Evolutionary conservation across 768 basidiomycete species (phyloP).

Genomic region (Suillus americanus): DNA sequence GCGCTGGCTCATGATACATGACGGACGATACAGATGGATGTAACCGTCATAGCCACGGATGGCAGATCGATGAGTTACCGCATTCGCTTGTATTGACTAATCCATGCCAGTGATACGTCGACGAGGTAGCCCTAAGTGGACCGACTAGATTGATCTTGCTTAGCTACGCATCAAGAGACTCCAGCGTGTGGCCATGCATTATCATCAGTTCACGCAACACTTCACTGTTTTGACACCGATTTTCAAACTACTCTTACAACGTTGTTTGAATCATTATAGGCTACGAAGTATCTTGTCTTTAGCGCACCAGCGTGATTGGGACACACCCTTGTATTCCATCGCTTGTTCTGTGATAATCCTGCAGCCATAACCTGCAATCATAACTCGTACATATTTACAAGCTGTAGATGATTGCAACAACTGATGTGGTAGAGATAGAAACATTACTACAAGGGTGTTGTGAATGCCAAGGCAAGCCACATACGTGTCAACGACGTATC

Average conservation of each 20-base stretch:
- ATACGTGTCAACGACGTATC: not conserved
- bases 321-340: not conserved
- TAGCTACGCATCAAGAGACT: not conserved
- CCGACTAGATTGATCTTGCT: not conserved
- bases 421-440: not conserved
- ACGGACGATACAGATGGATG: not conserved
- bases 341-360: not conserved
- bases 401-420: not conserved
- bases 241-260: not conserved
- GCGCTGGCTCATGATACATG: not conserved
- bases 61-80: not conserved
- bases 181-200: not conserved
- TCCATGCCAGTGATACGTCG: not conserved
- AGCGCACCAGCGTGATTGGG: not conserved
- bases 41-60: not conserved
- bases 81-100: not conserved
- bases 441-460: not conserved
- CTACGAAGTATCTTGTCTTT: not conserved
- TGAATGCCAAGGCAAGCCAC: not conserved
- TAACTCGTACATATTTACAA: not conserved
- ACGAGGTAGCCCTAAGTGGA: not conserved
- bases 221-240: not conserved
- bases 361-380: not conserved
- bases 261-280: not conserved
- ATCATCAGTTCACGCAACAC: not conserved